Evolutionary conservation across 192 early-diverging fungal genomes (phyloP).

Genomic region (Piromyces finnis): DNA sequence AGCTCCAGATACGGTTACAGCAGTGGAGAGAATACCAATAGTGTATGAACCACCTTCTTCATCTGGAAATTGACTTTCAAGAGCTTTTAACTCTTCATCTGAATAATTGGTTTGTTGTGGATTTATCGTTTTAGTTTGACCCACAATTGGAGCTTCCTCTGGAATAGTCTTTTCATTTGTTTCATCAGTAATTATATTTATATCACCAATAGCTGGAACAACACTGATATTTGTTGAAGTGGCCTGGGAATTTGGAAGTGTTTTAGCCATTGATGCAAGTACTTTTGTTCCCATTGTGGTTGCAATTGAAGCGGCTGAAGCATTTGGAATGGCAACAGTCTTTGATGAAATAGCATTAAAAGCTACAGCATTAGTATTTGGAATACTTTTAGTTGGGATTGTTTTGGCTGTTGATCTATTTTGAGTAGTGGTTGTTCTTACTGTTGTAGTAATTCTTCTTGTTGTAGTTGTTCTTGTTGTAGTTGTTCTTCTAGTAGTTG

Average conservation of each 20-base stretch:
- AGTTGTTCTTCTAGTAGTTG: background rate
- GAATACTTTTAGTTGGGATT: too few species aligned
- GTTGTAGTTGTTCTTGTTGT: background rate
- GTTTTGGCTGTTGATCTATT: too few species aligned
- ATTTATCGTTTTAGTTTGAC: background rate
- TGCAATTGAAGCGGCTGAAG: too few species aligned
- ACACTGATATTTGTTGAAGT: background rate
- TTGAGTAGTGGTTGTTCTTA: too few species aligned
- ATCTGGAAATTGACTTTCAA: background rate
- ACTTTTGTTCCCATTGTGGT: too few species aligned
- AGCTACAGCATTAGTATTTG: too few species aligned
- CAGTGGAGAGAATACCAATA: background rate
- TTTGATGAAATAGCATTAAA: too few species aligned
- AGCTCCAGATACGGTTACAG: background rate
- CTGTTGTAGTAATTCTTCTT: background rate
- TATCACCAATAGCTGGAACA: background rate
- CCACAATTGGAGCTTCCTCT: background rate
- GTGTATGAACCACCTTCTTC: background rate
- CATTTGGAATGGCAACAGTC: too few species aligned
- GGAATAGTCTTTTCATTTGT: background rate
- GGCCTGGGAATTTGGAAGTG: background rate
- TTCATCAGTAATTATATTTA: background rate
- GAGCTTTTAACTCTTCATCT: background rate
- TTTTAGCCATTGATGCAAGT: too few species aligned
- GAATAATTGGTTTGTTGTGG: background rate